Evolutionary conservation across 1,139 yeast species (phyloP).

Genomic region (Kluyveromyces sp.): DNA sequence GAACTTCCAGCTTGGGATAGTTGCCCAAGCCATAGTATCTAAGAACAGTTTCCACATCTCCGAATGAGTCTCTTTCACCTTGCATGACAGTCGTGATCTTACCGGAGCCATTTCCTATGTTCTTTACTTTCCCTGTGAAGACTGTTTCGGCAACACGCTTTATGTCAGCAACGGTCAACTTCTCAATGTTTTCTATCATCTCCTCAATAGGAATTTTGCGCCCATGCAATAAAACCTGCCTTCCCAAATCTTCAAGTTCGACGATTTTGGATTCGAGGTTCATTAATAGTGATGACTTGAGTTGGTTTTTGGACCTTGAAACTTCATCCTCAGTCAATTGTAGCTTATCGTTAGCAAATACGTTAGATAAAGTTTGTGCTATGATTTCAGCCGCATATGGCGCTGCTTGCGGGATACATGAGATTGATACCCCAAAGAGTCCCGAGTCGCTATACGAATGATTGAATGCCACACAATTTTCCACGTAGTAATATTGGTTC

Average conservation of each 20-base stretch:
- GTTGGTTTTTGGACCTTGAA: constrained; percentile 83
- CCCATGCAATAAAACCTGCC: constrained; percentile 86
- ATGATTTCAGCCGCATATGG: constrained; percentile 75
- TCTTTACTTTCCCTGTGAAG: constrained; percentile 56
- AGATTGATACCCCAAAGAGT: constrained; percentile 78
- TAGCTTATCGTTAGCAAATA: constrained; percentile 49
- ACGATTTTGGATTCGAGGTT: constrained; percentile 88
- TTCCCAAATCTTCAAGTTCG: constrained; percentile 87
- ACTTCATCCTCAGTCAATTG: constrained; percentile 66
- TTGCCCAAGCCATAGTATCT: constrained; percentile 69
- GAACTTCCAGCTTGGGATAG: constrained; percentile 9
- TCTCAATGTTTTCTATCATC: constrained; percentile 73
- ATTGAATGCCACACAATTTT: constrained; percentile 80
- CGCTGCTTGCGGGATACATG: constrained; percentile 83
- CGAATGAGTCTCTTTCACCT: constrained; percentile 79
- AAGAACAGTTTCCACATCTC: constrained; percentile 67
- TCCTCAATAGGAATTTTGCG: constrained; percentile 70
- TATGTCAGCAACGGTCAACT: constrained; percentile 59
- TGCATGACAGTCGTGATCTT: constrained; percentile 80
- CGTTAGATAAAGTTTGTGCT: constrained; percentile 63
- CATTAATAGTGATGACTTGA: constrained; percentile 84
- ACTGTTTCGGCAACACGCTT: constrained; percentile 69
- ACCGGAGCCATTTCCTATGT: constrained; percentile 48
- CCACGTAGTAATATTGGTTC: constrained; percentile 87
- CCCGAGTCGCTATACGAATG: constrained; percentile 91